phyloP scores from a whole-genome alignment of 2,329 filamentous ascomycete genomes.

The Tympanopsis confertula region DNA sequence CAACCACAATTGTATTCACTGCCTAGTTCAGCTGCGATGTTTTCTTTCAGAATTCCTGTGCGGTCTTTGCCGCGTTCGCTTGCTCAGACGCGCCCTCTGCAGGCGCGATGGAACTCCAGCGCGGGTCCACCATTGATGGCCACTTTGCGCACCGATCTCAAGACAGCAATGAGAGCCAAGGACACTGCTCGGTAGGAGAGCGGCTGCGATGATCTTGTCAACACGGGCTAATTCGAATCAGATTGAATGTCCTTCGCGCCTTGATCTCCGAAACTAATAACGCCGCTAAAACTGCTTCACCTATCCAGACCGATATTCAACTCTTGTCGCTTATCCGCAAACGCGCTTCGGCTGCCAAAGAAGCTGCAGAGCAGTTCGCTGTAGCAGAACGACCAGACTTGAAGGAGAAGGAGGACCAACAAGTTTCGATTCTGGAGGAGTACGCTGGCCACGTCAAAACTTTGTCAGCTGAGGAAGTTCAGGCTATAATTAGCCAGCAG shows the following conservation, averaged over 20 bases:
- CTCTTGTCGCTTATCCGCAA: constrained; percentile 31
- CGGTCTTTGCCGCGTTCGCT: too few relatives aligned
- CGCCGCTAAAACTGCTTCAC: constrained; percentile 27
- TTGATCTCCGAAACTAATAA: constrained; percentile 35
- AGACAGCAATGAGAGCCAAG: constrained; percentile 34
- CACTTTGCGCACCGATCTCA: constrained; percentile 30
- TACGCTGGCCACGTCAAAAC: constrained; percentile 27
- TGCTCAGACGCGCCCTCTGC: constrained; percentile 6
- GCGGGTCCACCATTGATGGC: constrained; percentile 26
- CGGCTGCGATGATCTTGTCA: too few relatives aligned
- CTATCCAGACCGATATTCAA: constrained; percentile 31
- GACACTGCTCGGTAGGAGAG: constrained; percentile 17
- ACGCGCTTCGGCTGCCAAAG: constrained; percentile 20
- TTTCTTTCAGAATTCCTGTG: too few relatives aligned
- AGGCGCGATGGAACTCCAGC: constrained; percentile 25
- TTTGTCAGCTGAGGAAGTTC: constrained; percentile 25
- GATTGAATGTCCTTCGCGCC: constrained; percentile 31
- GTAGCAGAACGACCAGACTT: constrained; percentile 26
- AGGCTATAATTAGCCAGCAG: constrained; percentile 17
- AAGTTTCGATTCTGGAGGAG: constrained; percentile 27
- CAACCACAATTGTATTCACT: too few relatives aligned
- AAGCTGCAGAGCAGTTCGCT: constrained; percentile 25
- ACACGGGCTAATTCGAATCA: constrained; percentile 8
- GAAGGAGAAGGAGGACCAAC: constrained; percentile 27
- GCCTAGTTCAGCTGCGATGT: too few relatives aligned